A percentile compares a stretch with the other conserved stretches of the same genome.
phyloP scores from a whole-genome alignment of 1,284 basidiomycete genomes.

The Ceratobasidium papillatum region DNA sequence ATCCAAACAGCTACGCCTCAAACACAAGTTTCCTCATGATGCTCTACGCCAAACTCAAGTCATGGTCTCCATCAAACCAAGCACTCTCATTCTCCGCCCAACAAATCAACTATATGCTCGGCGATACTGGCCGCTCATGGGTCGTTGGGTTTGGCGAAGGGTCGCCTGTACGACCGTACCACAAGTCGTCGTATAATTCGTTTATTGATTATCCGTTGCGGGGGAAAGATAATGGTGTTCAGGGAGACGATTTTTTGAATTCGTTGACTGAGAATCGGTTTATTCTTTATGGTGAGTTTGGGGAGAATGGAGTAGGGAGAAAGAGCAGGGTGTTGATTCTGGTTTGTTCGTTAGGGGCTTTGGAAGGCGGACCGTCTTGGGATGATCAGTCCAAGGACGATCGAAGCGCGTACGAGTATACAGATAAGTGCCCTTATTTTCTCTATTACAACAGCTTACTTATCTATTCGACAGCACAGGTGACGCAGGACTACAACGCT shows the following conservation, averaged over 20 bases:
- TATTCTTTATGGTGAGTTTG: constrained; percentile 40
- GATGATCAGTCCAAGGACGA: constrained; percentile 43
- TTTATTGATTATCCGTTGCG: constrained; percentile 43
- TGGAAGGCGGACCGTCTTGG: constrained; percentile 43
- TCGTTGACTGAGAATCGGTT: constrained; percentile 42
- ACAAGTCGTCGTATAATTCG: constrained; percentile 44
- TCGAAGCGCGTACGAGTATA: constrained; percentile 41
- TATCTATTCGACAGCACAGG: constrained; percentile 38
- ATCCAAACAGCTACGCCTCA: constrained; percentile 39
- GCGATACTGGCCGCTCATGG: constrained; percentile 43
- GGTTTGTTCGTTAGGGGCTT: constrained; percentile 28
- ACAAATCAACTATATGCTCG: constrained; percentile 43
- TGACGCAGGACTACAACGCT: constrained; percentile 44
- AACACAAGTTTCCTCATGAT: constrained; percentile 42
- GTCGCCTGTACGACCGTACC: constrained; percentile 42
- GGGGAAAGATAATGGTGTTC: constrained; percentile 40
- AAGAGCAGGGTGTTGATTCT: neutral
- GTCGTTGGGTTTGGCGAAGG: constrained; percentile 44
- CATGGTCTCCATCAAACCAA: constrained; percentile 30
- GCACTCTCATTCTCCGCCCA: constrained; percentile 39
- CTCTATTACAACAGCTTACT: neutral
- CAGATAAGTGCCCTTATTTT: constrained; percentile 38
- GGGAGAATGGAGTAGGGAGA: neutral
- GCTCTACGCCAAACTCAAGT: constrained; percentile 40
- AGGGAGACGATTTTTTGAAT: constrained; percentile 44